A percentile compares a stretch with the other conserved stretches of the same genome.
Conservation (phyloP, 768 basidiomycete genomes). For the Cyathus striatus region DNA sequence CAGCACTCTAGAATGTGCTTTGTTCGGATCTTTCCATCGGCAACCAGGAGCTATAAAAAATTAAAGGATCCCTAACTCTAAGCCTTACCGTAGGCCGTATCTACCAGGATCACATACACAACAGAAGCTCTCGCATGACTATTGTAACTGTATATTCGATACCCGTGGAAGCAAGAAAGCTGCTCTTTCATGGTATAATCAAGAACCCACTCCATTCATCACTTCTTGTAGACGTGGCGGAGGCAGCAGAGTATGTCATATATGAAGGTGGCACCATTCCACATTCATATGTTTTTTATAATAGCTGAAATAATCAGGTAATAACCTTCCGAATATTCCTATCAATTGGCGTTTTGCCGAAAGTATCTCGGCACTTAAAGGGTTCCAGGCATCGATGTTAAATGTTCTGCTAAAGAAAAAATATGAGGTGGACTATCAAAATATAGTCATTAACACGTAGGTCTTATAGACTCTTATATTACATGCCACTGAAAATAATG, state of each 20-base stretch:
- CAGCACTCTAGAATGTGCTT: no score
- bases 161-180: conserved; percentile 3
- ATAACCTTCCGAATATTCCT: conserved; percentile 9
- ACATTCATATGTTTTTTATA: no score
- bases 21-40: no score
- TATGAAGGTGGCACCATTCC: no score
- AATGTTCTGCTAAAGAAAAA: conserved; percentile 16
- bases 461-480: background rate
- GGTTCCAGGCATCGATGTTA: conserved; percentile 17
- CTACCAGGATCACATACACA: no score
- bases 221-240: conserved; percentile 8
- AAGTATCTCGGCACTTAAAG: no score
- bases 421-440: conserved; percentile 14
- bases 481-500: background rate
- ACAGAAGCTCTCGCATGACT: no score
- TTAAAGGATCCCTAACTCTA: no score
- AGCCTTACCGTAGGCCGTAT: no score
- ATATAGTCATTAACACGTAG: conserved; percentile 17
- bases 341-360: conserved; percentile 22
- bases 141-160: no score
- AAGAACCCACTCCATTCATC: conserved; percentile 7
- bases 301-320: conserved; percentile 12
- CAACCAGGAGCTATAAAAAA: no score
- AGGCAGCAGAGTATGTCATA: conserved; percentile 6
- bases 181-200: conserved; percentile 8